Base-by-base conservation (phyloP, 306 rosid genomes). In the Cotoneaster glaucophyllus region DNA sequence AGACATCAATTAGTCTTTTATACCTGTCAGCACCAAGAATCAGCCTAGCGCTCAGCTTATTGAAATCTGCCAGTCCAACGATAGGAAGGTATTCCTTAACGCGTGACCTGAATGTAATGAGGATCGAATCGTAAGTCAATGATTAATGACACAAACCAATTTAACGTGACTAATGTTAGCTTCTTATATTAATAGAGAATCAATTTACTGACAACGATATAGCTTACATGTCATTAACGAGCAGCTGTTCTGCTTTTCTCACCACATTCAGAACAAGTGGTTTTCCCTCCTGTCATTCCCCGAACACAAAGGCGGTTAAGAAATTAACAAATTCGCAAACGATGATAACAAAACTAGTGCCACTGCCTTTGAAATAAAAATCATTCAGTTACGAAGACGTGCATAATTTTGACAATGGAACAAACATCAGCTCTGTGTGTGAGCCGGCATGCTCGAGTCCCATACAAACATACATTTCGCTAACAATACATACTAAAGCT, bases 21-120 rank as follows among this genome's bases (percentile, higher is more conserved):
- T 80, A 96, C 99, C 98, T 90, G 87, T 92, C 91, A 67, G 91
- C 91, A 31, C 99, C 97, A 73, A 96, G 91, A 84, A 96, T 96
- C 61, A 96, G 98, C 85, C 77, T 88, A 63, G 99, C 99, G 74
- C 99, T 96, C 77, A 88, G 75, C 85, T 96, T 96, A 57, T 92
- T 96, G 79, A 90, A 96, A 28, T 96, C 99, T 4, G 87, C 96
- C 6, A 96, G 73, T 69, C 99, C 99, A 79, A 87, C 88, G 63
- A 96, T 96, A 6, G 96, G 93, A 82, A 96, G 87, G 75, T 96
- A 96, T 44, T 96, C 99, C 90, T 96, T 96, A 75, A 84, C 86
- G 28, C 97, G 96, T 14, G 91, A 79, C 85, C 98, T 96, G 87
- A 62, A 81, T 58, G 78, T 62, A 72, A 67, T 4, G 57, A 13